Conservation (phyloP, 257 asterid genomes). For the Ocimum tenuiflorum region DNA sequence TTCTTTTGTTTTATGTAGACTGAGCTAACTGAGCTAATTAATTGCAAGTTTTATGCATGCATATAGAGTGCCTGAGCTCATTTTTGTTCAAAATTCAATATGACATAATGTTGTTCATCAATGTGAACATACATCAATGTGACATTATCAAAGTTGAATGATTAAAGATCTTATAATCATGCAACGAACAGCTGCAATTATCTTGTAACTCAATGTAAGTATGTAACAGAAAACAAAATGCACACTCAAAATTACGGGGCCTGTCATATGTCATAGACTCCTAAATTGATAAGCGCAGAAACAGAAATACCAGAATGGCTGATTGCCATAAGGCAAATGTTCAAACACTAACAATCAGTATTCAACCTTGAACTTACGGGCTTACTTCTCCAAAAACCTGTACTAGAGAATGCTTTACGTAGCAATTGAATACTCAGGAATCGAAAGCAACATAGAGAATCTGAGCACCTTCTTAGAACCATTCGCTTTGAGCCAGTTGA, state of each 20-base stretch:
- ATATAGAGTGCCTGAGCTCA: neutral
- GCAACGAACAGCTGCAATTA: neutral
- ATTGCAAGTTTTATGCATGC: neutral
- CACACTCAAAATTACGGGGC: neutral
- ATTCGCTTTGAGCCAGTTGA: slow-evolving; percentile 81
- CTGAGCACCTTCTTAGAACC: slow-evolving; percentile 73
- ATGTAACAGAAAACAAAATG: neutral
- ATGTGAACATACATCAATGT: neutral
- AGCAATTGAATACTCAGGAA: neutral
- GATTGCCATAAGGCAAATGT: neutral
- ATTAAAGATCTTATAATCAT: neutral
- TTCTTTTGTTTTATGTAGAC: neutral
- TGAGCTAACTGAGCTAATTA: neutral
- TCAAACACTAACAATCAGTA: neutral
- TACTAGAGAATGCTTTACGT: neutral
- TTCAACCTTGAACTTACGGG: neutral
- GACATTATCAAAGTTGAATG: neutral
- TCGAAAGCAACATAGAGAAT: neutral
- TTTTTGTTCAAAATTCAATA: neutral
- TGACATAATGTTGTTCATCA: neutral
- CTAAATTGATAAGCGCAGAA: neutral
- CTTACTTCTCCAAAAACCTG: neutral
- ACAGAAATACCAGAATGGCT: neutral
- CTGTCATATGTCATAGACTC: neutral
- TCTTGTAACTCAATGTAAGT: neutral